These are phyloP conservation scores for Stagonosporopsis rhizophila DNA, from an alignment of 2,329 filamentous ascomycete species.

Conservation along the genomic window DNA sequence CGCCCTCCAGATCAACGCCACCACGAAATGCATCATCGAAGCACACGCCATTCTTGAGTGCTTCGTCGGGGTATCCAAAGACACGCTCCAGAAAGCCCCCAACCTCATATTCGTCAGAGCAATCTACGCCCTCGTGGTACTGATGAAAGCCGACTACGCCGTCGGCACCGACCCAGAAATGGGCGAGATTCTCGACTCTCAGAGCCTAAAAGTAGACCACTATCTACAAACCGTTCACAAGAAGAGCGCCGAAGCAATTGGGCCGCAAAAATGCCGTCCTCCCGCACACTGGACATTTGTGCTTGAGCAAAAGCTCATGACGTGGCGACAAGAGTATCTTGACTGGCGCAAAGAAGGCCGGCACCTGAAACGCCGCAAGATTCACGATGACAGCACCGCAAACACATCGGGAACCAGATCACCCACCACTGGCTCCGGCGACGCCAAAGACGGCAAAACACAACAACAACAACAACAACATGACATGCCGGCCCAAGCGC, in stretches of 20 bases:
- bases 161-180: constrained; percentile 44
- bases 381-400: background rate
- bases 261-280: constrained; percentile 40
- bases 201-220: constrained; percentile 41
- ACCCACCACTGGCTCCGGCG: background rate
- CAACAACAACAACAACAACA: background rate
- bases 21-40: constrained; percentile 42
- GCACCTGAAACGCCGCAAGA: constrained; percentile 30
- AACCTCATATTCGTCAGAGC: constrained; percentile 43
- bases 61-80: constrained; percentile 31
- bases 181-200: constrained; percentile 42
- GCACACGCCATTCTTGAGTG: constrained; percentile 44
- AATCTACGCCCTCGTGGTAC: constrained; percentile 41
- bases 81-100: constrained; percentile 34
- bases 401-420: background rate
- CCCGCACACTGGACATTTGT: constrained; percentile 44
- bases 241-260: constrained; percentile 35
- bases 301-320: constrained; percentile 39
- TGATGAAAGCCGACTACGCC: constrained; percentile 47
- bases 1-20: constrained; percentile 46
- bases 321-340: constrained; percentile 43
- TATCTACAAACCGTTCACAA: constrained; percentile 38
- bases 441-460: background rate
- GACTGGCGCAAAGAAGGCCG: constrained; percentile 37
- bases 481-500: background rate